Base-by-base conservation (phyloP, 2,329 filamentous ascomycete genomes). In the Fusarium sp. region DNA sequence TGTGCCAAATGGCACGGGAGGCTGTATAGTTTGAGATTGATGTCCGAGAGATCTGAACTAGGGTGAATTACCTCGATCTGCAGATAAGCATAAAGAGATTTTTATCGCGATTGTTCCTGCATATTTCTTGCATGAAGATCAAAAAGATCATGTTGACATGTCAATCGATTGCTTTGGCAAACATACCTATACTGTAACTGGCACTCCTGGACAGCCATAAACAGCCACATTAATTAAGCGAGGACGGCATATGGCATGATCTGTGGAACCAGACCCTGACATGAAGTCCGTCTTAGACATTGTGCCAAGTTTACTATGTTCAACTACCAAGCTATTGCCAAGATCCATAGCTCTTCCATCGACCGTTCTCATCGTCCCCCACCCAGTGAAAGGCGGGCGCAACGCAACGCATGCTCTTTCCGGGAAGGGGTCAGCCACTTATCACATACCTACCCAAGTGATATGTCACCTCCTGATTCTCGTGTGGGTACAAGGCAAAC, bases 291-390 rank as follows among this genome's bases (percentile, higher is more conserved):
- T 9, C 20, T 16, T 5, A 37, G 13, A 6, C 7, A 16, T 4
- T 13, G 4, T 18, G n/a, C 34, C 48, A 45, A 27, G 34, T 30
- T 43, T 18, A 25, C 13, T 3, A n/a, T 25, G 5, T 23, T 23
- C 23, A 25, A 25, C 23, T 6, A 18, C 18, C 32, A 51, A 51
- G 32, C 6, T 20, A 4, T 9, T n/a, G 32, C 48, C 48, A 51
- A 51, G 32, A 20, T 27, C 18, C 12, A 20, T 41, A 7, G 13
- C 32, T 20, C 5, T 27, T n/a, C 46, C 25, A 25, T 18, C n/a
- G 20, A 48, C 60, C 60, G 53, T 65, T 65, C 47, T 48, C 47
- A 43, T 53, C 41, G 54, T 34, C 14, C 5, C 10, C 46, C 12
- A 37, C 11, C 3, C 11, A 21, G 27, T 42, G 7, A 34, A 8